These are phyloP conservation scores for Diutina catenulata DNA, from an alignment of 1,139 yeast genomes.

Conservation along the genomic window DNA sequence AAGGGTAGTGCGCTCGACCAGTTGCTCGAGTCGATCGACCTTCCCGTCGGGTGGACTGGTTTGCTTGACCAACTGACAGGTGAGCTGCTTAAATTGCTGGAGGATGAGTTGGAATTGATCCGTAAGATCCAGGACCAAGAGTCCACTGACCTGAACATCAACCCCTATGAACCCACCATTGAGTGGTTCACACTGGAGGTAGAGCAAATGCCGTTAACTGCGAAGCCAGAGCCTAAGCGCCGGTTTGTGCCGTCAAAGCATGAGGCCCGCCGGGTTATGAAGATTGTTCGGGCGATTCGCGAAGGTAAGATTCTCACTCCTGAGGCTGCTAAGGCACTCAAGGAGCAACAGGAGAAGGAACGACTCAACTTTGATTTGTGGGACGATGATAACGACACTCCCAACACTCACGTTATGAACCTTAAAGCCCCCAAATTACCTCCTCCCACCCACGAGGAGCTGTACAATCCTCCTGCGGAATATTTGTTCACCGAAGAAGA, in stretches of 20 bases:
- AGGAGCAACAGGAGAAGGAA: constrained; percentile 41
- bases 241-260: constrained; percentile 94
- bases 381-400: constrained; percentile 49
- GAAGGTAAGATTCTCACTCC: constrained; percentile 89
- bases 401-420: constrained; percentile 66
- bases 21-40: constrained; percentile 76
- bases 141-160: constrained; percentile 64
- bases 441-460: constrained; percentile 94
- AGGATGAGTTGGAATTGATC: constrained; percentile 83
- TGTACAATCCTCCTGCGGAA: constrained; percentile 96
- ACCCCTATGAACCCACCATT: constrained; percentile 88
- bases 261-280: constrained; percentile 94
- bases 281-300: constrained; percentile 89
- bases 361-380: constrained; percentile 63
- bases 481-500: constrained; percentile 77
- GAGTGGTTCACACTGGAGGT: constrained; percentile 82
- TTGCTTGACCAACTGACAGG: constrained; percentile 87
- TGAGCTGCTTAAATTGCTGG: constrained; percentile 68
- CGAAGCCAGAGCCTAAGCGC: constrained; percentile 94
- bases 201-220: constrained; percentile 87
- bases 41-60: constrained; percentile 99
- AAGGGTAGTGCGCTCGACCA: constrained; percentile 90
- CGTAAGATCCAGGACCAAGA: constrained; percentile 78
- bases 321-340: constrained; percentile 25
- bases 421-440: constrained; percentile 90